phyloP scores from a whole-genome alignment of 192 early-diverging fungal genomes.

The Backusella australiensis region DNA sequence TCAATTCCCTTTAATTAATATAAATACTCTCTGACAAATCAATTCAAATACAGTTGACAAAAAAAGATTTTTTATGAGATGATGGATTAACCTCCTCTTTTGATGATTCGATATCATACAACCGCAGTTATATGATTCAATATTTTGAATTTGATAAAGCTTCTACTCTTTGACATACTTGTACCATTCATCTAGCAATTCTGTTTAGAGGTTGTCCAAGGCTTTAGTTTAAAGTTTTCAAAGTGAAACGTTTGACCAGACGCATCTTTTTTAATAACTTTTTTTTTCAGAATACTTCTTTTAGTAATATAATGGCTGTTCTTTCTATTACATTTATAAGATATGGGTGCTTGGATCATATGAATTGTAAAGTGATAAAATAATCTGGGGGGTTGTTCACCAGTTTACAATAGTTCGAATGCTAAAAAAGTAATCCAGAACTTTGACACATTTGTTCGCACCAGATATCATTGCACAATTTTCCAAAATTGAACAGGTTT shows the following conservation, averaged over 20 bases:
- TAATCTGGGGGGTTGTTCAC: too few species aligned
- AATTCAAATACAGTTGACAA: neutral
- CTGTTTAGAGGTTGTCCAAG: neutral
- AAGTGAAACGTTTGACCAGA: conserved; percentile 1
- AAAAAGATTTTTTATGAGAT: neutral
- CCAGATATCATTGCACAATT: neutral
- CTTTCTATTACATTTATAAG: neutral
- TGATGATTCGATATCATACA: neutral
- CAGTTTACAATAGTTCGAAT: neutral
- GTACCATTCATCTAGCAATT: neutral
- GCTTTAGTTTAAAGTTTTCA: neutral
- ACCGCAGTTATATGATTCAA: neutral
- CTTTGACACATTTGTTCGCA: neutral
- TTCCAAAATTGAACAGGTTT: neutral
- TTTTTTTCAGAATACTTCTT: neutral
- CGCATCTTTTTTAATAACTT: neutral
- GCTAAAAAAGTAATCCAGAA: neutral
- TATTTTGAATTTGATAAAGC: neutral
- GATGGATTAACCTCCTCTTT: too few species aligned
- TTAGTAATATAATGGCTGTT: neutral
- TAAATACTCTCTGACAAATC: neutral
- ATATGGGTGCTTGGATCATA: too few species aligned
- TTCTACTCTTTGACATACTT: neutral
- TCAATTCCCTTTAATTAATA: neutral
- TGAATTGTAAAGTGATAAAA: neutral